These are phyloP conservation scores for Cercophora samala DNA, from an alignment of 495 filamentous ascomycete genomes.

Conservation along the genomic window DNA sequence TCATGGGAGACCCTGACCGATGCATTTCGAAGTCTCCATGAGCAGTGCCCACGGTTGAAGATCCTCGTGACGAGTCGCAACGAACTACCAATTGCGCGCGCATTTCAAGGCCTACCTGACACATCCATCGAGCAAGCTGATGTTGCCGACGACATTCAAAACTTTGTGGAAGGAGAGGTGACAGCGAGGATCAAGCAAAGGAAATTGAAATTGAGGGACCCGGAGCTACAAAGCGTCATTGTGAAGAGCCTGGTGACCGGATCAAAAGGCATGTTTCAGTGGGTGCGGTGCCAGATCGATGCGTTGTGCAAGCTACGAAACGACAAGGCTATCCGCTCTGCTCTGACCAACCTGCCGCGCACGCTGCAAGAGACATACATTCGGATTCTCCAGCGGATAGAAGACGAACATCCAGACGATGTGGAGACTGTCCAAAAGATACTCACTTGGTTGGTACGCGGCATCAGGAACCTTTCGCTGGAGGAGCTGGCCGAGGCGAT, in stretches of 20 bases:
- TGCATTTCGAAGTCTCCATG: background rate
- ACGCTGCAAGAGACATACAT: conserved; percentile 36
- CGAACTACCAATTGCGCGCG: background rate
- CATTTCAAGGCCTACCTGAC: background rate
- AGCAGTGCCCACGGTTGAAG: background rate
- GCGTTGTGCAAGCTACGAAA: conserved; percentile 36
- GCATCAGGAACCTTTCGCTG: conserved; percentile 16
- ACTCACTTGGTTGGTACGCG: conserved; percentile 18
- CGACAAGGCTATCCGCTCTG: conserved; percentile 37
- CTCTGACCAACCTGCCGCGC: conserved; percentile 33
- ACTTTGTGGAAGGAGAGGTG: background rate
- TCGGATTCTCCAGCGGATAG: conserved; percentile 27
- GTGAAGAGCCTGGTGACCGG: conserved; percentile 16
- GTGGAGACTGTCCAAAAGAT: conserved; percentile 8
- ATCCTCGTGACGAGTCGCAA: background rate
- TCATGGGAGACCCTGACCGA: conserved; percentile 10
- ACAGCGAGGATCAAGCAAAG: background rate
- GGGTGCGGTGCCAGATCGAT: conserved; percentile 37
- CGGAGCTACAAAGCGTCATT: background rate
- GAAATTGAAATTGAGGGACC: background rate
- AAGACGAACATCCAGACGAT: conserved; percentile 17
- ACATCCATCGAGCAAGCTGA: background rate
- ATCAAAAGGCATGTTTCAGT: conserved; percentile 38
- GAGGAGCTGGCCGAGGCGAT: conserved; percentile 31
- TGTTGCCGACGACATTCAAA: background rate